Evolutionary conservation across 2,329 filamentous ascomycete genomes (phyloP).

Genomic region (Westerdykella ornata): DNA sequence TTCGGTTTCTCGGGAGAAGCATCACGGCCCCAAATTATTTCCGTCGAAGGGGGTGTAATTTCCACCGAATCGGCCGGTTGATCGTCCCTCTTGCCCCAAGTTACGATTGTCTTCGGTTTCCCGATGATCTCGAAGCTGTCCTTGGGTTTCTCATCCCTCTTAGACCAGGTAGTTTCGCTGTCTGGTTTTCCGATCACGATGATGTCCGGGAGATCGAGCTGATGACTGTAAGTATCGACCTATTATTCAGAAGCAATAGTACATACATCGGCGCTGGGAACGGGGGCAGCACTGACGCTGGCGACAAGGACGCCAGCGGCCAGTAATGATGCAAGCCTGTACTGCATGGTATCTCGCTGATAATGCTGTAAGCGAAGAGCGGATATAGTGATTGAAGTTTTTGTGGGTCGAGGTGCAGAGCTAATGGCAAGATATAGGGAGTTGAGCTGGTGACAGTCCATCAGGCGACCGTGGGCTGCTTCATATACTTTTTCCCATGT

Average conservation of each 20-base stretch:
- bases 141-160: conserved; percentile 5
- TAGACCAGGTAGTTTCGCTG: conserved; percentile 4
- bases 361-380: conserved; percentile 2
- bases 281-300: conserved; percentile 17
- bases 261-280: conserved; percentile 18
- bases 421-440: conserved; percentile 5
- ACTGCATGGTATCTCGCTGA: conserved; percentile 18
- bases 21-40: conserved; percentile 14
- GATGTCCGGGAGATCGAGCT: conserved; percentile 4
- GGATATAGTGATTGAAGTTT: neutral
- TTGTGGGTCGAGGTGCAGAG: conserved; percentile 1
- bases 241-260: neutral
- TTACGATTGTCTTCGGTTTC: neutral
- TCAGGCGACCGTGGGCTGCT: conserved; percentile 6
- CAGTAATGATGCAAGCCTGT: conserved; percentile 22
- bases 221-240: conserved; percentile 7
- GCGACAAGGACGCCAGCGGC: conserved; percentile 19
- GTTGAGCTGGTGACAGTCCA: conserved; percentile 7
- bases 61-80: conserved; percentile 5
- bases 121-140: conserved; percentile 3
- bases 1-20: neutral
- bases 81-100: conserved; percentile 8
- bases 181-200: conserved; percentile 6
- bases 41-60: conserved; percentile 13
- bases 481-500: conserved; percentile 15